These are phyloP conservation scores for Alternaria sp. DNA, from an alignment of 2,329 filamentous ascomycete genomes.

Conservation along the genomic window DNA sequence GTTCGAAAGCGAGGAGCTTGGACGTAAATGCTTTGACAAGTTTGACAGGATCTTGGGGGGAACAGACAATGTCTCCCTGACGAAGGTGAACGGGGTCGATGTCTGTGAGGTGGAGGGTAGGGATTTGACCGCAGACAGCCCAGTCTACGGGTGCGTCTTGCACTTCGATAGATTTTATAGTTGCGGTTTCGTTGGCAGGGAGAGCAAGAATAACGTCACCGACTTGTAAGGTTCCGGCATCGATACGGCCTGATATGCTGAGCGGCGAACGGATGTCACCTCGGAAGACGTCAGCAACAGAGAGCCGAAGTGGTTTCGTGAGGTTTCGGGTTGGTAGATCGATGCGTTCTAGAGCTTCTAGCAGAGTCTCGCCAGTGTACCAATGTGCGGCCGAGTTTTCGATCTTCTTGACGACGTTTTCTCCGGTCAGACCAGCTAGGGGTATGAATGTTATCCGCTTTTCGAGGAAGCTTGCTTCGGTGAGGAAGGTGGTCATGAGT, in stretches of 20 bases:
- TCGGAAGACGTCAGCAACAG: constrained; percentile 86
- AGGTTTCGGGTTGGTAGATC: constrained; percentile 76
- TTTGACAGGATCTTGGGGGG: constrained; percentile 69
- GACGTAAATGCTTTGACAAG: constrained; percentile 78
- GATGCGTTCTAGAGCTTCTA: constrained; percentile 85
- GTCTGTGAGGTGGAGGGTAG: constrained; percentile 81
- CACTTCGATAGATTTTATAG: constrained; percentile 81
- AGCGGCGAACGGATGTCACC: constrained; percentile 80
- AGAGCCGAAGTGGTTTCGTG: constrained; percentile 82
- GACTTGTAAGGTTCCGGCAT: constrained; percentile 81
- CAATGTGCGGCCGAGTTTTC: constrained; percentile 66
- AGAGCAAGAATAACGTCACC: constrained; percentile 83
- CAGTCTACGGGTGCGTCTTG: constrained; percentile 79
- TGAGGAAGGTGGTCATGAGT: constrained; percentile 84
- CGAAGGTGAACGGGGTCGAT: constrained; percentile 83
- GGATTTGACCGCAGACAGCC: constrained; percentile 92
- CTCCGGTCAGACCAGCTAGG: constrained; percentile 86
- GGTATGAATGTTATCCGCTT: constrained; percentile 89
- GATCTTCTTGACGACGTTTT: constrained; percentile 76
- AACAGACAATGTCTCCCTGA: constrained; percentile 86
- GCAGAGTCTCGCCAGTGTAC: constrained; percentile 81
- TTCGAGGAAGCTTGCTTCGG: constrained; percentile 78
- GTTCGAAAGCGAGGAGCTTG: constrained; percentile 89
- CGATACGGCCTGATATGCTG: constrained; percentile 85
- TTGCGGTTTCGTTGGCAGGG: constrained; percentile 81